A percentile compares a stretch with the other conserved stretches of the same genome.
phyloP scores from a whole-genome alignment of 768 basidiomycete genomes.

The Termitomyces sp. region DNA sequence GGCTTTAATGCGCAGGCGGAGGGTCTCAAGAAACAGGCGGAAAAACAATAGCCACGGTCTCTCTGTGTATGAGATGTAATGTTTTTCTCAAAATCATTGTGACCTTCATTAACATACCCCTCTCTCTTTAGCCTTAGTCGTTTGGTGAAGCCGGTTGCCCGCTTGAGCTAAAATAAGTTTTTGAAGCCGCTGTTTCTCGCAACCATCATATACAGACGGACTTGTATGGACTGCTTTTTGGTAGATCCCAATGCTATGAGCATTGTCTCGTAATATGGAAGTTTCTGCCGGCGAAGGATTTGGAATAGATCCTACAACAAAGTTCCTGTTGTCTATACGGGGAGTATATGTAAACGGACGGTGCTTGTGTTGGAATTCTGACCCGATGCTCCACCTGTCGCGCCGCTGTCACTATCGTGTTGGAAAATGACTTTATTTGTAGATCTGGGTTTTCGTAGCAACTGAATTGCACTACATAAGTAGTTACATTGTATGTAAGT shows the following conservation, averaged over 20 bases:
- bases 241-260: background rate
- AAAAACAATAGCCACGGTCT: conserved; percentile 18
- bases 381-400: too few species aligned
- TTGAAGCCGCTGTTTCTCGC: background rate
- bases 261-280: background rate
- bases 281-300: background rate
- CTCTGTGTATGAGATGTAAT: background rate
- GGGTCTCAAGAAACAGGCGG: conserved; percentile 48
- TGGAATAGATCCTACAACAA: background rate
- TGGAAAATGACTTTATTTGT: too few species aligned
- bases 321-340: background rate
- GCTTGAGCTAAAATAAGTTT: background rate
- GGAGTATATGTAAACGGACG: background rate
- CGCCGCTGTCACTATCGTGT: too few species aligned
- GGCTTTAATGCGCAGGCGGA: conserved; percentile 53
- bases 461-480: too few species aligned
- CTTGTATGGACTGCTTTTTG: too few species aligned
- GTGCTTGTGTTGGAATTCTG: too few species aligned
- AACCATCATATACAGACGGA: background rate
- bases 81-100: background rate
- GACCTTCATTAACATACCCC: background rate
- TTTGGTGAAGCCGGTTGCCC: background rate
- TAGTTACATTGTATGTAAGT: too few species aligned
- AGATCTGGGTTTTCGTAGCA: too few species aligned
- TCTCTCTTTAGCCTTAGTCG: background rate